These are phyloP conservation scores for Omphalotus guepiniiformis DNA, from an alignment of 768 basidiomycete species.

Conservation along the genomic window DNA sequence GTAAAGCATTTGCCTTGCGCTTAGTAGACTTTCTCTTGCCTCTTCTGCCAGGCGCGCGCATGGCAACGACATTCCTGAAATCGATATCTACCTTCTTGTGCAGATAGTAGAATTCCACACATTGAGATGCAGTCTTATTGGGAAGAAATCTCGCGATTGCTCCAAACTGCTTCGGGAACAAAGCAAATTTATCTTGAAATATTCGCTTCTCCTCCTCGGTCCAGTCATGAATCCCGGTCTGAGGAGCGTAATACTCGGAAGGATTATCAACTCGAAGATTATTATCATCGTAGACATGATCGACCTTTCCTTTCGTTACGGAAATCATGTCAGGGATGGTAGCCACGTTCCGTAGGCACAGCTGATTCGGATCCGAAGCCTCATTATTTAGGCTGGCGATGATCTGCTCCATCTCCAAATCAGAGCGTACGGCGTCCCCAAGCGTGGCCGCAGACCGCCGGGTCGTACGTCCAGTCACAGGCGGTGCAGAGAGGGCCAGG, in stretches of 20 bases:
- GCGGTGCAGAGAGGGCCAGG: conserved; percentile 15
- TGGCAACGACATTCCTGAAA: conserved; percentile 72
- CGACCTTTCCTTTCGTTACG: conserved; percentile 55
- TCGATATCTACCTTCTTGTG: conserved; percentile 88
- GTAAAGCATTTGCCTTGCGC: conserved; percentile 76
- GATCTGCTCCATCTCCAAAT: conserved; percentile 96
- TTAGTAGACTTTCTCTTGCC: conserved; percentile 58
- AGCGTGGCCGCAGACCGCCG: conserved; percentile 66
- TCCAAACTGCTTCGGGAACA: conserved; percentile 94
- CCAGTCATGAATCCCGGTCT: conserved; percentile 81
- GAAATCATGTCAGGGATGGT: conserved; percentile 88
- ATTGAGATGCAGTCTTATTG: conserved; percentile 84
- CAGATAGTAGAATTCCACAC: conserved; percentile 90
- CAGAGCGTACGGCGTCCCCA: conserved; percentile 89
- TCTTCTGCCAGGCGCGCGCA: conserved; percentile 62
- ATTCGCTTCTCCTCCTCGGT: conserved; percentile 76
- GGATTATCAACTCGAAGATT: conserved; percentile 78
- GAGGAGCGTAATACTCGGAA: conserved; percentile 66
- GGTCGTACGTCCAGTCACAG: conserved; percentile 51
- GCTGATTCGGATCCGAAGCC: conserved; percentile 84
- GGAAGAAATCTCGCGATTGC: conserved; percentile 76
- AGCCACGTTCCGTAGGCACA: conserved; percentile 84
- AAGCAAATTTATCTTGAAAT: conserved; percentile 79
- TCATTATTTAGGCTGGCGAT: conserved; percentile 94
- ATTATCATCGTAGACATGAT: conserved; percentile 77